Conservation (phyloP, 129 eudicot species). For the Ambrosia trifida region DNA sequence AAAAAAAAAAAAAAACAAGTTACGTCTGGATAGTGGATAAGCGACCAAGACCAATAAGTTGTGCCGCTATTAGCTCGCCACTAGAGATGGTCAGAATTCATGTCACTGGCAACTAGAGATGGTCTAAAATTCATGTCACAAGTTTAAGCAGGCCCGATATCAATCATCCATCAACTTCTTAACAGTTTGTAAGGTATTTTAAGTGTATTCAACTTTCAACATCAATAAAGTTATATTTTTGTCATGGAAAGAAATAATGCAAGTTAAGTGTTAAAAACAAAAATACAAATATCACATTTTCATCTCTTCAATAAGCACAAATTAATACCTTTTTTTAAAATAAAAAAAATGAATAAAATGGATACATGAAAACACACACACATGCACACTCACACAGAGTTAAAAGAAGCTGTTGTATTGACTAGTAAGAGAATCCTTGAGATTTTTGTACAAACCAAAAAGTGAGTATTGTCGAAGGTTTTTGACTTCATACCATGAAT, state of each 20-base stretch:
- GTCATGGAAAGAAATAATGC: not conserved
- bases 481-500: conserved; percentile 90
- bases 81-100: too few species aligned
- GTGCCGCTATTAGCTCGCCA: too few species aligned
- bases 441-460: conserved; percentile 65
- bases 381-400: not conserved
- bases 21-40: too few species aligned
- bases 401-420: conserved; percentile 75
- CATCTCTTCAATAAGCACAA: not conserved
- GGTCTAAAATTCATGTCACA: too few species aligned
- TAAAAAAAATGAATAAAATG: not conserved
- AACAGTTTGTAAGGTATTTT: not conserved
- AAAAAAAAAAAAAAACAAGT: too few species aligned
- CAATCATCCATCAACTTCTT: not conserved
- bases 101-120: too few species aligned
- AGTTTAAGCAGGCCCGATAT: too few species aligned
- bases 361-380: not conserved
- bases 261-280: not conserved
- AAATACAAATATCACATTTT: not conserved
- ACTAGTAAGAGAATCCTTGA: conserved; percentile 73
- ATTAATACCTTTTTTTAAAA: not conserved
- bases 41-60: too few species aligned
- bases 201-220: not conserved
- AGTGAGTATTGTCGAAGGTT: conserved; percentile 92
- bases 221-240: conserved; percentile 2